These are phyloP conservation scores for Cyberlindnera nakhonratchasimensis DNA, from an alignment of 805 yeast genomes.

Conservation along the genomic window DNA sequence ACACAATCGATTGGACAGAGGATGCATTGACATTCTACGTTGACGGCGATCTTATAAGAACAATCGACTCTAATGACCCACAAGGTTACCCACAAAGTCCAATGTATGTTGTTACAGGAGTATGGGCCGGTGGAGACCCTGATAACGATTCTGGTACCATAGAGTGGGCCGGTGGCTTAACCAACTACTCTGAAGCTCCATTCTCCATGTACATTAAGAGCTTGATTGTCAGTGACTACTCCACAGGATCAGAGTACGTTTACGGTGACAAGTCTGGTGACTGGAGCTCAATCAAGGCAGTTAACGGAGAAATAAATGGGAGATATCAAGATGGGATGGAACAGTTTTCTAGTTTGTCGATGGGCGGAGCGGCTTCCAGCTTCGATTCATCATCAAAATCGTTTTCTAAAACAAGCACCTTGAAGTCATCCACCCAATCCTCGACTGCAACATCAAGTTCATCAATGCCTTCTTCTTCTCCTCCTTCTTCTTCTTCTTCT, in stretches of 20 bases:
- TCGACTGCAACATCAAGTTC: conserved; percentile 5
- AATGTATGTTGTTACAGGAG: conserved; percentile 64
- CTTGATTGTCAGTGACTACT: conserved; percentile 64
- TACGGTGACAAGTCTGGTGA: conserved; percentile 54
- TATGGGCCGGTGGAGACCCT: conserved; percentile 84
- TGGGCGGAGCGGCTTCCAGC: conserved; percentile 24
- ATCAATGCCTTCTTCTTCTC: neutral
- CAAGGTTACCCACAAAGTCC: conserved; percentile 92
- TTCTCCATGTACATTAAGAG: conserved; percentile 62
- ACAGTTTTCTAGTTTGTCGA: conserved; percentile 39
- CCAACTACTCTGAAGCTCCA: conserved; percentile 64
- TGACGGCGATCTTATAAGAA: conserved; percentile 68
- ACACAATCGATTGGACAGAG: conserved; percentile 81
- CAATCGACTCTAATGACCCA: conserved; percentile 47
- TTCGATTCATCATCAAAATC: conserved; percentile 17
- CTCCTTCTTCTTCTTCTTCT: too few relatives aligned
- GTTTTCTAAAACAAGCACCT: conserved; percentile 7
- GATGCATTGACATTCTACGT: conserved; percentile 64
- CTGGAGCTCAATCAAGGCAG: conserved; percentile 57
- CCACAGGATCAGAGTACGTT: conserved; percentile 55
- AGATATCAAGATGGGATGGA: conserved; percentile 44
- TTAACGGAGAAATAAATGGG: conserved; percentile 60
- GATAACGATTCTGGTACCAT: conserved; percentile 63
- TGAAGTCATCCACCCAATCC: conserved; percentile 14
- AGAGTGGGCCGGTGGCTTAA: conserved; percentile 78